These are phyloP conservation scores for Phanerochaete sordida DNA, from an alignment of 768 basidiomycete genomes.

Conservation along the genomic window DNA sequence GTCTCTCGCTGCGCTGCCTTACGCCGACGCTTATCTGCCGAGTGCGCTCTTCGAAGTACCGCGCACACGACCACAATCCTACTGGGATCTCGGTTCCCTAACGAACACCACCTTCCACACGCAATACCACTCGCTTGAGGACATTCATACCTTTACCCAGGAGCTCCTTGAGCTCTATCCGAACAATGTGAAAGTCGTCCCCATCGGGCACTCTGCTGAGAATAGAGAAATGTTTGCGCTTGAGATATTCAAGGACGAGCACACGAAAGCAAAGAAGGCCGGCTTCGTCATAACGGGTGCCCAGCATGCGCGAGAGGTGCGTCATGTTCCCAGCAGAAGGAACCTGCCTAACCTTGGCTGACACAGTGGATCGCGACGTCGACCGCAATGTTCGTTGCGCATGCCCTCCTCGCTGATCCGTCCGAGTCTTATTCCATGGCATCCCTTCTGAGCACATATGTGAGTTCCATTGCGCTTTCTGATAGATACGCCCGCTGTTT, in stretches of 20 bases:
- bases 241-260: constrained; percentile 37
- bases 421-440: constrained; percentile 44
- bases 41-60: constrained; percentile 25
- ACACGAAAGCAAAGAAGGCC: constrained; percentile 11
- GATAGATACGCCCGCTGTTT: not conserved
- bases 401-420: constrained; percentile 55
- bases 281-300: constrained; percentile 70
- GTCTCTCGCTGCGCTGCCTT: constrained; percentile 19
- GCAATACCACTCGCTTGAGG: constrained; percentile 53
- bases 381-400: constrained; percentile 67
- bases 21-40: constrained; percentile 33
- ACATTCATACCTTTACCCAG: constrained; percentile 49
- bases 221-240: constrained; percentile 57
- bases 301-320: constrained; percentile 73
- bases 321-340: constrained; percentile 17
- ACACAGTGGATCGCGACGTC: constrained; percentile 73
- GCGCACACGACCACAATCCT: not conserved
- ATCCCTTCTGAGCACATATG: constrained; percentile 51
- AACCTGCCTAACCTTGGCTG: not conserved
- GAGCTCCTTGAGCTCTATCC: constrained; percentile 46
- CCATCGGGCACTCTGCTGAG: constrained; percentile 54
- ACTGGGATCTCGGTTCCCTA: constrained; percentile 24
- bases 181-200: constrained; percentile 39
- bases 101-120: constrained; percentile 35
- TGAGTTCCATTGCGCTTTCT: constrained; percentile 24